Percentiles rank a stretch among this genome's conserved stretches.
These are phyloP conservation scores for Jamesozyma hellenica DNA, from an alignment of 805 yeast species.

Conservation along the genomic window DNA sequence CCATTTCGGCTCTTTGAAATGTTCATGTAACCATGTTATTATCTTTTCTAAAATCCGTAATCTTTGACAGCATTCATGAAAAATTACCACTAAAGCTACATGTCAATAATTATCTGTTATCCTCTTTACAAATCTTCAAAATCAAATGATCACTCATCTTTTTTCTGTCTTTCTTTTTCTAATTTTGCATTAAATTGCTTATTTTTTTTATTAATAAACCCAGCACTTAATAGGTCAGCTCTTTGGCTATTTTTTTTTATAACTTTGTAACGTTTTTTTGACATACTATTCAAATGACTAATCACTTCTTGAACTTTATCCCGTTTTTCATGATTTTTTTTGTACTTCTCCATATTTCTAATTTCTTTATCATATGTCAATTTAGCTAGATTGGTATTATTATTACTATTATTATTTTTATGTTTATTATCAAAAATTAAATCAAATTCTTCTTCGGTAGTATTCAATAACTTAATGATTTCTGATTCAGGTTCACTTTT, in stretches of 20 bases:
- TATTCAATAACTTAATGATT: not conserved
- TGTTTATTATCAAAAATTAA: conserved; percentile 10
- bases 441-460: conserved; percentile 2
- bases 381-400: conserved; percentile 19
- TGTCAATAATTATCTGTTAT: too few relatives aligned
- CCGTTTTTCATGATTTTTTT: conserved; percentile 12
- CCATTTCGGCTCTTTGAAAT: too few relatives aligned
- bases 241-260: conserved; percentile 7
- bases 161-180: conserved; percentile 5
- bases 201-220: conserved; percentile 25
- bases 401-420: conserved; percentile 6
- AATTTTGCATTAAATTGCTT: conserved; percentile 25
- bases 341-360: conserved; percentile 5
- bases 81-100: too few relatives aligned
- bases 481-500: not conserved
- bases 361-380: conserved; percentile 25
- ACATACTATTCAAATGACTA: conserved; percentile 11
- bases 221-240: conserved; percentile 7
- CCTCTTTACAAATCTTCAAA: too few relatives aligned
- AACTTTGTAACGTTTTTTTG: conserved; percentile 15
- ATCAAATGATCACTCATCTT: not conserved
- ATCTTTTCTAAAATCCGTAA: too few relatives aligned
- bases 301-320: conserved; percentile 14
- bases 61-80: too few relatives aligned
- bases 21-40: too few relatives aligned